phyloP scores from a whole-genome alignment of 352 stramenopile genomes.

The Phytopythium delawarense region DNA sequence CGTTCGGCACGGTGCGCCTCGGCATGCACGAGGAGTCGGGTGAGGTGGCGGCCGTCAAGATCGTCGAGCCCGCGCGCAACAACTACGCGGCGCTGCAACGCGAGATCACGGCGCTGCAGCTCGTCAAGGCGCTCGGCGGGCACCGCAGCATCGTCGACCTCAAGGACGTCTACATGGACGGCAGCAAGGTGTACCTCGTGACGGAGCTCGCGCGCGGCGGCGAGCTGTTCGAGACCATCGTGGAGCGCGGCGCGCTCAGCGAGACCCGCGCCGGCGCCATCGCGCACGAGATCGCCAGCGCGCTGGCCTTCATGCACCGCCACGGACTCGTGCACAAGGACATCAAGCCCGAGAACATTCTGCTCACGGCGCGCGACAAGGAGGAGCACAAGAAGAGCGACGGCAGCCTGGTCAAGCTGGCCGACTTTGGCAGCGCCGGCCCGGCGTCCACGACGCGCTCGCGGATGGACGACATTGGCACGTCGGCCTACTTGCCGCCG shows the following conservation, averaged over 20 bases:
- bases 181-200: slow-evolving; percentile 77
- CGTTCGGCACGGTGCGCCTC: slow-evolving; percentile 67
- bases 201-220: slow-evolving; percentile 85
- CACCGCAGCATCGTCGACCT: slow-evolving; percentile 87
- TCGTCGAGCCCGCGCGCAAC: slow-evolving; percentile 37
- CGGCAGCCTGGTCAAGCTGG: slow-evolving; percentile 55
- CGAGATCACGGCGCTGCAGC: slow-evolving; percentile 65
- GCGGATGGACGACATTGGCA: slow-evolving; percentile 62
- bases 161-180: slow-evolving; percentile 78
- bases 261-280: slow-evolving; percentile 48
- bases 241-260: slow-evolving; percentile 52
- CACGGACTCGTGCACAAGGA: slow-evolving; percentile 79
- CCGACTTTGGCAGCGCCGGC: slow-evolving; percentile 76
- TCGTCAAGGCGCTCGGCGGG: slow-evolving; percentile 68
- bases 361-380: slow-evolving; percentile 35
- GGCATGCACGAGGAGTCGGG: slow-evolving; percentile 65
- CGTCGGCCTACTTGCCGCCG: slow-evolving; percentile 60
- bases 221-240: slow-evolving; percentile 90
- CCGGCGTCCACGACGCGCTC: slow-evolving; percentile 25
- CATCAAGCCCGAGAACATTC: slow-evolving; percentile 82
- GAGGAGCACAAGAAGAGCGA: slow-evolving; percentile 8
- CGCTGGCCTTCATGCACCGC: slow-evolving; percentile 61
- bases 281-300: slow-evolving; percentile 53
- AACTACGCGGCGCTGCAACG: slow-evolving; percentile 58
- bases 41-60: slow-evolving; percentile 72